Base-by-base conservation (phyloP, 768 basidiomycete genomes). In the Lactarius deliciosus region DNA sequence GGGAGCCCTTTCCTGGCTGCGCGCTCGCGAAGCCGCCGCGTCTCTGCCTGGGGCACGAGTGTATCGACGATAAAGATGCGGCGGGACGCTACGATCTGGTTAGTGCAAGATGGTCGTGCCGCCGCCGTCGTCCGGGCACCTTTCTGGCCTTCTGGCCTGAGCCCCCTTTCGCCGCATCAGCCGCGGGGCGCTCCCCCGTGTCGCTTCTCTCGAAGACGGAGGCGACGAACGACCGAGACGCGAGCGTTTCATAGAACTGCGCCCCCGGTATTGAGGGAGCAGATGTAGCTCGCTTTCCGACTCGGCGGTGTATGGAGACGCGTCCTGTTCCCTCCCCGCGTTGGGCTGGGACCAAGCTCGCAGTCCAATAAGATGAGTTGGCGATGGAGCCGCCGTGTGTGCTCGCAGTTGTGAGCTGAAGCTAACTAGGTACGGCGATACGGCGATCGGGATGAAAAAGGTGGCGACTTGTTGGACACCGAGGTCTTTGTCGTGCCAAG, bases 231-330 rank as follows among this genome's bases (percentile, higher is more conserved):
- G 43, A 45, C 45, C 20, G n/a, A 47, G n/a, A 50, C 5, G 22
- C 47, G 47, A 53, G 13, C 6, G 25, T 53, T 28, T 28, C n/a
- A 53, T 25, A 2, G 47, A 25, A 11, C 13, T 13, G 5, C 47
- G 11, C 22, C 22, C 60, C 45, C 70, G 74, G 4, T 73, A 66
- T 18, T 68, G 38, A 40, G 38, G 38, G 38, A 40, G 5, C 38
- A 94, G 80, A 0, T 92, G 92, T 2, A 93, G 83, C 76, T 89
- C 16, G 90, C 84, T 0, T 90, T 11, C 86, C 30, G 94, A 91
- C 74, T 95, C 92, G 8, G 84, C 36, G 36, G 0, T 36, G 36
- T 36, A 36, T 4, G 36, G 11, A 38, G 36, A 80, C 0, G 83
- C 87, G 36, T 84, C 82, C 32, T 85, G 78, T 6, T 75, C 66